phyloP scores from a whole-genome alignment of 352 stramenopile genomes.

The Globisporangium nunn region DNA sequence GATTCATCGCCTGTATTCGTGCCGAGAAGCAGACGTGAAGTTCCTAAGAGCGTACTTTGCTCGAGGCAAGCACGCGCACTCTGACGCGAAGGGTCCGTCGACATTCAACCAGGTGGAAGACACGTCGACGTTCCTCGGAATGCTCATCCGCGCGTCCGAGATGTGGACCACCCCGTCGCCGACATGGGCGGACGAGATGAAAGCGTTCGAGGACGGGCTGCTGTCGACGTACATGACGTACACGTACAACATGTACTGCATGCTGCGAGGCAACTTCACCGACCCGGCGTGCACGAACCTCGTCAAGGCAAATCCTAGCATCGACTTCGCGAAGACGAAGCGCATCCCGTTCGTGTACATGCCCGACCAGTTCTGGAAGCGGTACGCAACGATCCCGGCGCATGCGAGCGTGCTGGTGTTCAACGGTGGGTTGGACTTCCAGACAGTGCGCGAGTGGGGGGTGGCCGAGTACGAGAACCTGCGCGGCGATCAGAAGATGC shows the following conservation, averaged over 20 bases:
- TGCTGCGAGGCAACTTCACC: conserved; percentile 5
- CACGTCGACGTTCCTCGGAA: conserved; percentile 8
- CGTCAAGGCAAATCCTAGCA: background rate
- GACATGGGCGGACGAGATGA: conserved; percentile 6
- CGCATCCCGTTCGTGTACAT: conserved; percentile 18
- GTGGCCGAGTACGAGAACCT: conserved; percentile 14
- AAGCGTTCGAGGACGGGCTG: conserved; percentile 1
- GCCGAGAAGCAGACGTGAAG: background rate
- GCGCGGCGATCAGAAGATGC: conserved; percentile 7
- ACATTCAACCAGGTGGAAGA: conserved; percentile 4
- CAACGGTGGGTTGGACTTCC: conserved; percentile 24
- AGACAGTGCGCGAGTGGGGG: conserved; percentile 18
- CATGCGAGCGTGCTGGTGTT: conserved; percentile 25
- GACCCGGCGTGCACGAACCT: conserved; percentile 11
- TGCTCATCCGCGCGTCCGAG: conserved; percentile 8
- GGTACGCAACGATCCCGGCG: conserved; percentile 14
- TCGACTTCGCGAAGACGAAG: conserved; percentile 1
- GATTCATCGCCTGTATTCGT: background rate
- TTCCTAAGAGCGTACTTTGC: conserved; percentile 3
- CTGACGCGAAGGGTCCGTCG: background rate
- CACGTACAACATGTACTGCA: conserved; percentile 11
- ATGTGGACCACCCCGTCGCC: conserved; percentile 15
- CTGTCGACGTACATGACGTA: conserved; percentile 3
- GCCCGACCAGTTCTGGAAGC: conserved; percentile 26
- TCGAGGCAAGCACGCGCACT: background rate